Percentiles rank a stretch among this genome's conserved stretches.
Conservation (phyloP, 345 rosid genomes). For the Turnera subulata region DNA sequence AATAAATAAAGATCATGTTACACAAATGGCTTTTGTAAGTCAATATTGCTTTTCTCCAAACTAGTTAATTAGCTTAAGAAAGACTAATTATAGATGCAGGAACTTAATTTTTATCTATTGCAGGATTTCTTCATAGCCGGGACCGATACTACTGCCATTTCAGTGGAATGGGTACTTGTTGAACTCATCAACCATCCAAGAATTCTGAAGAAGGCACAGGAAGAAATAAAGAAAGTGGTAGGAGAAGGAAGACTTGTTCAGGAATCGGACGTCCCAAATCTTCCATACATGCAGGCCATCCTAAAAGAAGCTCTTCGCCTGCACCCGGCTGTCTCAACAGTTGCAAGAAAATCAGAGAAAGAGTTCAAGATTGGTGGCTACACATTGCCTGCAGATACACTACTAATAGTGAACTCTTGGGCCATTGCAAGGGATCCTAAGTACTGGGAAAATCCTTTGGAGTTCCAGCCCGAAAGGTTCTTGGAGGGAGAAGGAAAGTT, state of each 20-base stretch:
- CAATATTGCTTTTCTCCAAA: too few relatives aligned
- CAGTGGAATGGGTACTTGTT: constrained; percentile 12
- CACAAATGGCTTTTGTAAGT: constrained; percentile 31
- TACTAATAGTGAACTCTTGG: constrained; percentile 2
- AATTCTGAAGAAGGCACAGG: constrained; percentile 2
- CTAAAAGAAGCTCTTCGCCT: constrained; percentile 1
- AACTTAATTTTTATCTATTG: too few relatives aligned
- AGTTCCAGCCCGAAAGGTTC: constrained; percentile 12
- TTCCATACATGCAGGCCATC: constrained; percentile 7
- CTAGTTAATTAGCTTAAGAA: too few relatives aligned
- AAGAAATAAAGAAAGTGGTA: background rate
- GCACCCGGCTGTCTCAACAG: constrained; percentile 7
- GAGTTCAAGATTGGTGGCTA: constrained; percentile 8
- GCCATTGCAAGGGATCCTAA: constrained; percentile 7
- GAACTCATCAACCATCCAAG: constrained; percentile 12
- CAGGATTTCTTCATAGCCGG: constrained; percentile 9
- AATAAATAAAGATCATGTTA: constrained; percentile 32
- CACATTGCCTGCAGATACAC: background rate
- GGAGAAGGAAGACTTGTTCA: background rate
- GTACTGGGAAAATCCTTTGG: background rate
- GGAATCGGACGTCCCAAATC: constrained; percentile 5
- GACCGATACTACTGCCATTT: constrained; percentile 3
- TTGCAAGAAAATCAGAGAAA: constrained; percentile 8
- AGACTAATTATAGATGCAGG: too few relatives aligned
- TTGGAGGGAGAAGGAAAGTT: background rate